Percentiles rank a stretch among this genome's conserved stretches.
Evolutionary conservation across 345 rosid genomes (phyloP).

Genomic region (Pseudoturritis turrita): DNA sequence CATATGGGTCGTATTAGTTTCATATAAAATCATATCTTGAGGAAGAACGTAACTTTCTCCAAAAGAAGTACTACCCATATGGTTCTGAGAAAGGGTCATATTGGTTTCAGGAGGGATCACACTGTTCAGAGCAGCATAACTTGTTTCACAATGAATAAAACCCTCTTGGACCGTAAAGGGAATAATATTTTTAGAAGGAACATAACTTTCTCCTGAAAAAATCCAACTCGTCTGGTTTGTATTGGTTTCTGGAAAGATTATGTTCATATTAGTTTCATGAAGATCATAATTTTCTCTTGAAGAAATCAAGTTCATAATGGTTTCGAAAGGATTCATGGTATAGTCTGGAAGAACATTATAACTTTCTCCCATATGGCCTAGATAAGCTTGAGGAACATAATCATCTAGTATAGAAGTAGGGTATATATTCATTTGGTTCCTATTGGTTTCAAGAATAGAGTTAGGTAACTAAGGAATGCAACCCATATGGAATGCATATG

Average conservation of each 20-base stretch:
- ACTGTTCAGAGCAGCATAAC: neutral
- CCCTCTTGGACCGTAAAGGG: neutral
- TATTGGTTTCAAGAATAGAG: neutral
- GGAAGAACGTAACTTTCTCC: neutral
- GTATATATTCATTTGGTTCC: neutral
- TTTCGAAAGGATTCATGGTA: neutral
- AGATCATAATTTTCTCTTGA: too few relatives aligned
- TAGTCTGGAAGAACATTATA: neutral
- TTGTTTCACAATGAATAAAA: neutral
- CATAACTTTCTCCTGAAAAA: neutral
- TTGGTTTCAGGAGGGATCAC: neutral
- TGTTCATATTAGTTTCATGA: neutral
- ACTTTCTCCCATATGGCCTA: neutral
- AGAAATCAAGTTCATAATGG: neutral
- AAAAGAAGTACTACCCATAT: neutral
- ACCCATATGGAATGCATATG: neutral
- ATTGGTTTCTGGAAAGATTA: neutral
- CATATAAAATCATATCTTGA: neutral
- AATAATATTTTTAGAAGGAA: neutral
- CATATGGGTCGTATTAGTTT: neutral
- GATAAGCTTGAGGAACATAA: neutral
- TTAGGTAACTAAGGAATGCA: neutral
- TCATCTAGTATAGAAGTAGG: neutral
- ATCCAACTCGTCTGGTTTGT: neutral
- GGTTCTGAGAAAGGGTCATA: too few relatives aligned